Evolutionary conservation across 257 asterid genomes (phyloP).

Genomic region (Echites panduratus): DNA sequence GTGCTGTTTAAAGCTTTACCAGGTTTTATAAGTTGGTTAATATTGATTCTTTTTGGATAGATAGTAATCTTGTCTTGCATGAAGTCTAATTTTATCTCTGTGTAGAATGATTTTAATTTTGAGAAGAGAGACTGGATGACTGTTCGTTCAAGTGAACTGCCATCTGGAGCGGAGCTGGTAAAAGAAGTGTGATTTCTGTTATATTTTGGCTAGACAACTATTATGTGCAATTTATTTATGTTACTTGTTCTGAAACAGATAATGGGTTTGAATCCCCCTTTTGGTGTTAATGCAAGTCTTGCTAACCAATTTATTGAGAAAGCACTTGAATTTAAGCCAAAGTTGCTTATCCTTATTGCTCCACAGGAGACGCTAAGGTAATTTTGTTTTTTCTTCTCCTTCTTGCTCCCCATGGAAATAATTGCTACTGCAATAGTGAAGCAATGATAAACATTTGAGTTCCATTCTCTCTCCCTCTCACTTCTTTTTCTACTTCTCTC

Average conservation of each 20-base stretch:
- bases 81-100: conserved; percentile 11
- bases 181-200: conserved; percentile 22
- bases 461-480: neutral
- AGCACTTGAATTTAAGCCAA: conserved; percentile 89
- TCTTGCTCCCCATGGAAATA: neutral
- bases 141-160: conserved; percentile 51
- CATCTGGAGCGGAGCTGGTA: conserved; percentile 73
- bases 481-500: neutral
- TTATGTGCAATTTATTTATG: conserved; percentile 15
- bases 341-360: conserved; percentile 77
- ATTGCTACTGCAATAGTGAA: neutral
- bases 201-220: conserved; percentile 9
- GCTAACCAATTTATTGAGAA: conserved; percentile 69
- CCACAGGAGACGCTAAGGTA: conserved; percentile 73
- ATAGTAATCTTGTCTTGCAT: conserved; percentile 1
- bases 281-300: conserved; percentile 66
- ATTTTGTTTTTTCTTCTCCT: neutral
- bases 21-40: neutral
- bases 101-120: conserved; percentile 73
- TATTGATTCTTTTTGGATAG: neutral
- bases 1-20: neutral
- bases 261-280: conserved; percentile 97
- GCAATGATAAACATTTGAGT: neutral
- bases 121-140: conserved; percentile 83
- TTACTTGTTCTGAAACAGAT: conserved; percentile 40